A percentile compares a stretch with the other conserved stretches of the same genome.
These are phyloP conservation scores for Xanthoparmelia taractica DNA, from an alignment of 495 filamentous ascomycete genomes.

Conservation along the genomic window DNA sequence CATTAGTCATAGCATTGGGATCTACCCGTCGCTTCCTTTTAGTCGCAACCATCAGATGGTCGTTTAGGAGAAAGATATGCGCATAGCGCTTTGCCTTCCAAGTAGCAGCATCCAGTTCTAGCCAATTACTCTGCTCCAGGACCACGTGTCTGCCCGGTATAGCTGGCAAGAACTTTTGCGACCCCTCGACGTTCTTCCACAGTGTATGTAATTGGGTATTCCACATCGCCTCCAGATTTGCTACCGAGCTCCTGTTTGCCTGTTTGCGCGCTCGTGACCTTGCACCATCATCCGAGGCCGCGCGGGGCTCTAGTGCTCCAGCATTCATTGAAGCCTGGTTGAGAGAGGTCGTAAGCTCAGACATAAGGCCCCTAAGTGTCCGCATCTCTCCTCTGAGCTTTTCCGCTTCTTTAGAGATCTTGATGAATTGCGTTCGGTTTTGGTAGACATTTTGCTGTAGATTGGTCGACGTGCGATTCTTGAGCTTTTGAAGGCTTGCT, in stretches of 20 bases:
- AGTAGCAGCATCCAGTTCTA: conserved; percentile 92
- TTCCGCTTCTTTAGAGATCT: conserved; percentile 97
- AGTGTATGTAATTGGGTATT: conserved; percentile 70
- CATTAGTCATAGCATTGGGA: conserved; percentile 47
- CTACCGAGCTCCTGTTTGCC: conserved; percentile 55
- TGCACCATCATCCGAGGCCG: conserved; percentile 34
- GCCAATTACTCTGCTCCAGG: conserved; percentile 81
- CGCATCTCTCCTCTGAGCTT: conserved; percentile 97
- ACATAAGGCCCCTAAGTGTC: conserved; percentile 76
- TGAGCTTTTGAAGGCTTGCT: conserved; percentile 62
- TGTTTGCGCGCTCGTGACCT: conserved; percentile 38
- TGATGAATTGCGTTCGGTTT: conserved; percentile 97
- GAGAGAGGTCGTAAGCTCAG: conserved; percentile 74
- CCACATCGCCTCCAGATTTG: conserved; percentile 93
- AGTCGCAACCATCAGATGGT: conserved; percentile 84
- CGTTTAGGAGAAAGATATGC: conserved; percentile 86
- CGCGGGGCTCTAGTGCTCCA: conserved; percentile 26
- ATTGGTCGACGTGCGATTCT: conserved; percentile 75
- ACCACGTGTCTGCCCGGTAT: conserved; percentile 86
- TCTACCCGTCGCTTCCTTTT: conserved; percentile 85
- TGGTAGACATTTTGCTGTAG: conserved; percentile 96
- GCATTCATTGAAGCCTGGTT: conserved; percentile 55
- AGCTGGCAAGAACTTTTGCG: conserved; percentile 91
- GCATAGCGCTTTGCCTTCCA: conserved; percentile 83
- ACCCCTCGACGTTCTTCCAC: conserved; percentile 93